A percentile compares a stretch with the other conserved stretches of the same genome.
Evolutionary conservation across 345 rosid genomes (phyloP).

Genomic region (Citrus sinensis): DNA sequence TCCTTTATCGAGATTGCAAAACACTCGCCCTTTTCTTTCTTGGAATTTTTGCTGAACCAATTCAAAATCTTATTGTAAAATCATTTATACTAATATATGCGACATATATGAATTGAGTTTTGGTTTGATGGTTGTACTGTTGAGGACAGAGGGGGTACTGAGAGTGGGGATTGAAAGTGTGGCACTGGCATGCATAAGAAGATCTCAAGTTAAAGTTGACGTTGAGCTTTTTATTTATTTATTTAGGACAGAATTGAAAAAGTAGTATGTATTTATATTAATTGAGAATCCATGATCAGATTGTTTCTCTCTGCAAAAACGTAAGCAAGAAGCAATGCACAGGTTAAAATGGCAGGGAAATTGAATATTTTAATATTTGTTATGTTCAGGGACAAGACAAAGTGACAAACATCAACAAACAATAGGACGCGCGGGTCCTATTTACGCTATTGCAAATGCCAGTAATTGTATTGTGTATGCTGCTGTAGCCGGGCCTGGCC

Average conservation of each 20-base stretch:
- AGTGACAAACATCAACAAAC: slow-evolving; percentile 6
- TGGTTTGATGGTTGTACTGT: slow-evolving; percentile 25
- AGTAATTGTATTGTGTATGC: neutral
- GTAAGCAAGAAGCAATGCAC: slow-evolving; percentile 58
- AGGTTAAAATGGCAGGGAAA: slow-evolving; percentile 15
- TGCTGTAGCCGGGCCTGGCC: neutral
- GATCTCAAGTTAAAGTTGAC: slow-evolving; percentile 12
- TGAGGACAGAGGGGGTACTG: slow-evolving; percentile 12
- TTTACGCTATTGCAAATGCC: slow-evolving; percentile 8
- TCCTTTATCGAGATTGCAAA: slow-evolving; percentile 33
- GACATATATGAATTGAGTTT: no score
- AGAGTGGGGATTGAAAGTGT: slow-evolving; percentile 11
- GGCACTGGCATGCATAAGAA: slow-evolving; percentile 15
- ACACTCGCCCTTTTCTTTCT: slow-evolving; percentile 26
- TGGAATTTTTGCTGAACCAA: slow-evolving; percentile 23
- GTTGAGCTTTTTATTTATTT: slow-evolving; percentile 8
- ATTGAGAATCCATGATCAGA: slow-evolving; percentile 34
- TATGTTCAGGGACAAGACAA: neutral
- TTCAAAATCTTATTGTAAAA: slow-evolving; percentile 9
- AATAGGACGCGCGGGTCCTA: slow-evolving; percentile 13
- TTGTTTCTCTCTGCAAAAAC: slow-evolving; percentile 36
- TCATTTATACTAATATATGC: no score
- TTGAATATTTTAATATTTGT: neutral
- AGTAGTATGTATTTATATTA: slow-evolving; percentile 7
- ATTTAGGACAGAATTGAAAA: neutral